Conservation (phyloP, 1,139 yeast species). For the Taiozyma onychis region DNA sequence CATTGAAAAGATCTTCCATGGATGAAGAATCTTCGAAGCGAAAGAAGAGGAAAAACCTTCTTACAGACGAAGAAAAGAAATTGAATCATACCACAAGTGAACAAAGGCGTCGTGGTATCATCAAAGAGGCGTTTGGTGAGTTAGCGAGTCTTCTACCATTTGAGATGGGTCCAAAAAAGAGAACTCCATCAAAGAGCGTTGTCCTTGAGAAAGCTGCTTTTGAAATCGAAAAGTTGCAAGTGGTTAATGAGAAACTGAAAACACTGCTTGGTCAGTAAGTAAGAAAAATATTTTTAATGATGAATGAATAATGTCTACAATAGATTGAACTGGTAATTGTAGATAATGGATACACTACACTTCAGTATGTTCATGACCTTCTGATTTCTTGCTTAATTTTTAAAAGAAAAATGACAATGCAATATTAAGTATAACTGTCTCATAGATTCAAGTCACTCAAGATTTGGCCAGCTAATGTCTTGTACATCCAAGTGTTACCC, state of each 20-base stretch:
- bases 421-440: not conserved
- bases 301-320: not conserved
- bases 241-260: slow-evolving; percentile 25
- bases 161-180: slow-evolving; percentile 18
- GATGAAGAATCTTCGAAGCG: not conserved
- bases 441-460: slow-evolving; percentile 70
- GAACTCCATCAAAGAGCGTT: slow-evolving; percentile 23
- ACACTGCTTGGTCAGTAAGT: slow-evolving; percentile 7
- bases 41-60: slow-evolving; percentile 37
- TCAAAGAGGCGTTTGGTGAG: slow-evolving; percentile 58
- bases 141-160: slow-evolving; percentile 27
- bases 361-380: not conserved
- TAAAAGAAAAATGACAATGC: not conserved
- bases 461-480: slow-evolving; percentile 85
- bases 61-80: slow-evolving; percentile 64
- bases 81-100: slow-evolving; percentile 70
- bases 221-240: slow-evolving; percentile 27
- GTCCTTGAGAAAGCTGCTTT: slow-evolving; percentile 28
- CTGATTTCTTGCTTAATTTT: too few relatives aligned
- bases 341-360: not conserved
- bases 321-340: not conserved
- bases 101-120: slow-evolving; percentile 66
- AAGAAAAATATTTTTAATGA: not conserved
- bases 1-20: not conserved
- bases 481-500: slow-evolving; percentile 96